Base-by-base conservation (phyloP, 1,284 basidiomycete species). In the Lentinus polychrous region DNA sequence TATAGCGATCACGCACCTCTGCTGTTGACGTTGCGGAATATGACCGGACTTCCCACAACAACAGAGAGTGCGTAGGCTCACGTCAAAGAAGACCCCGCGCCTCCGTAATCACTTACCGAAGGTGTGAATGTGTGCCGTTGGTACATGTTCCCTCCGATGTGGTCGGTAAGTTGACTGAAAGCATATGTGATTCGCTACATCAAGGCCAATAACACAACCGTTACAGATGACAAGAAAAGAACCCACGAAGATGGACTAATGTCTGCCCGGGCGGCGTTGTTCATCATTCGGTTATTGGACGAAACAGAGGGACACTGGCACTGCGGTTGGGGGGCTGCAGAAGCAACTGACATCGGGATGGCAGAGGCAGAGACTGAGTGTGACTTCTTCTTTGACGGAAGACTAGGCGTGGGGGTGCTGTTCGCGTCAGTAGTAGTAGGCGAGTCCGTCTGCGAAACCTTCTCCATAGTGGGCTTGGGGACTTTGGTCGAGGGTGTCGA, bases 1-100 rank as follows among this genome's bases (percentile, higher is more conserved):
- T 58, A 62, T 24, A 60, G 60, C 37, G 58, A 61, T 40, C 59
- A 63, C 46, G 56, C 57, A 14, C 60, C 59, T 10, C 15, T 62
- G 4, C 15, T 58, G 17, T 49, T 60, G 12, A 52, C 49, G 12
- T 32, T 60, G 47, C 52, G 41, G 35, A 53, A 48, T 27, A 58
- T 59, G 57, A 46, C 32, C 18, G 18, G 36, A n/a, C n/a, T 14
- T 6, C 12, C 14, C 37, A 49, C 49, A 22, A 22, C 32, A 8
- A 12, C 6, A 37, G n/a, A 14, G 12, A 20, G 6, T 4, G 7
- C 36, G n/a, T 4, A 37, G 12, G n/a, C 7, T 20, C 18, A 20
- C n/a, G 36, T 15, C 36, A 37, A 37, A 37, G 18, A 20, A n/a
- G 18, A 20, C 36, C n/a, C 18, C 18, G 12, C 36, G 18, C 10